Percentiles rank a stretch among this genome's conserved stretches.
Evolutionary conservation across 495 filamentous ascomycete species (phyloP).

Genomic region (Evansstolkia leycettana): DNA sequence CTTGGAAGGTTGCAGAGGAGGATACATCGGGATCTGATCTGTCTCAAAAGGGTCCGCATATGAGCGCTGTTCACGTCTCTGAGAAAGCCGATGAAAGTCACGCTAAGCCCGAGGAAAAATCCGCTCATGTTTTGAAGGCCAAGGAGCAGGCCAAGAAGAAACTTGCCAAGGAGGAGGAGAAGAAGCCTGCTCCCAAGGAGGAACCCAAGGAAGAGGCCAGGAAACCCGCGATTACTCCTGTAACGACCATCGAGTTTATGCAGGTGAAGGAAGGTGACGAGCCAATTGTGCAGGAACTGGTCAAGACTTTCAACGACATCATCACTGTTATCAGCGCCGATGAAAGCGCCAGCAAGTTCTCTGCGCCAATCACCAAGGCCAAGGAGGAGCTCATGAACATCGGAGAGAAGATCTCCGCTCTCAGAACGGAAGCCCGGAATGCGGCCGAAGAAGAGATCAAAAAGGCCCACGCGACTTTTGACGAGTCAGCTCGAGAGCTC

Average conservation of each 20-base stretch:
- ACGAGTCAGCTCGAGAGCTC: conserved; percentile 66
- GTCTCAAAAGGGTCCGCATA: conserved; percentile 34
- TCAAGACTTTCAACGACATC: conserved; percentile 89
- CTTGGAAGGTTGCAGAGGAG: conserved; percentile 62
- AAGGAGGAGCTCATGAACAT: conserved; percentile 73
- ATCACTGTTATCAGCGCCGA: conserved; percentile 87
- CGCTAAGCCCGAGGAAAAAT: conserved; percentile 24
- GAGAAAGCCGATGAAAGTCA: conserved; percentile 12
- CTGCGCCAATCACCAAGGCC: conserved; percentile 61
- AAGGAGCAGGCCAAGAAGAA: conserved; percentile 16
- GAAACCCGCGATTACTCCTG: conserved; percentile 28
- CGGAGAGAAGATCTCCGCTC: conserved; percentile 54
- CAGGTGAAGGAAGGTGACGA: conserved; percentile 63
- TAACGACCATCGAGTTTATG: conserved; percentile 60
- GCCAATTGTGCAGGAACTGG: conserved; percentile 81
- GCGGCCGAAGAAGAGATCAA: conserved; percentile 68
- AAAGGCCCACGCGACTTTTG: conserved; percentile 60
- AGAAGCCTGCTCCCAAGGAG: conserved; percentile 19
- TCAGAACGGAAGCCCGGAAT: conserved; percentile 53
- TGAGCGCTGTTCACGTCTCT: conserved; percentile 33
- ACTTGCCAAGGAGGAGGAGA: conserved; percentile 11
- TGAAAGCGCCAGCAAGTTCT: conserved; percentile 57
- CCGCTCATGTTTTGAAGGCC: conserved; percentile 13
- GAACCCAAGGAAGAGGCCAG: conserved; percentile 13
- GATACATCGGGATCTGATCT: conserved; percentile 29